Evolutionary conservation across 306 rosid species (phyloP).

Genomic region (Ochetophila trinervis): DNA sequence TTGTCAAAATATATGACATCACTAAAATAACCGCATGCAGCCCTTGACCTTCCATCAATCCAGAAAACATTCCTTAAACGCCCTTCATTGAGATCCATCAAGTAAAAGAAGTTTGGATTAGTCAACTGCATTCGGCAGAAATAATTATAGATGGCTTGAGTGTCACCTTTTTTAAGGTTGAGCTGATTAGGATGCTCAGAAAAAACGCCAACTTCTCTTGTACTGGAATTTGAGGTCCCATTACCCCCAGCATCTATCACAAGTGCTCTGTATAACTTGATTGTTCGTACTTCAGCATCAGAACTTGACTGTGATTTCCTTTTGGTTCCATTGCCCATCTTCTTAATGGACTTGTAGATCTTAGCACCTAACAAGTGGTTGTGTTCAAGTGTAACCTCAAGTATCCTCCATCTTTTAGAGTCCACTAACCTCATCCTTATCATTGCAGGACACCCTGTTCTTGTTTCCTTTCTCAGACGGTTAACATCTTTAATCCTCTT

Average conservation of each 20-base stretch:
- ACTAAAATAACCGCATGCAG: slow-evolving; percentile 73
- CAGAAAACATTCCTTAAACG: slow-evolving; percentile 75
- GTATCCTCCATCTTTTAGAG: slow-evolving; percentile 88
- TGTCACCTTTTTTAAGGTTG: slow-evolving; percentile 78
- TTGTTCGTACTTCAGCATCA: slow-evolving; percentile 60
- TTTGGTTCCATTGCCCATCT: slow-evolving; percentile 57
- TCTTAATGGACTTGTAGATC: slow-evolving; percentile 55
- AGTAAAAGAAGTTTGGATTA: slow-evolving; percentile 86
- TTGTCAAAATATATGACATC: slow-evolving; percentile 78
- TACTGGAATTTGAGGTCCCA: slow-evolving; percentile 35
- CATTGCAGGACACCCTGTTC: slow-evolving; percentile 99
- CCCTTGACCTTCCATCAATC: slow-evolving; percentile 81
- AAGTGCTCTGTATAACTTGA: slow-evolving; percentile 81
- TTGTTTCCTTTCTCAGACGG: slow-evolving; percentile 83
- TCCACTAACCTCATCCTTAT: slow-evolving; percentile 84
- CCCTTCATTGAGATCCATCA: slow-evolving; percentile 89
- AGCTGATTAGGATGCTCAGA: slow-evolving; percentile 44
- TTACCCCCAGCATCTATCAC: slow-evolving; percentile 75
- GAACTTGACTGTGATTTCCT: slow-evolving; percentile 50
- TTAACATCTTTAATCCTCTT: slow-evolving; percentile 82
- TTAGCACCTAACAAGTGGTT: slow-evolving; percentile 78
- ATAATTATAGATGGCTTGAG: slow-evolving; percentile 87
- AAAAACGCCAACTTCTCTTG: slow-evolving; percentile 37
- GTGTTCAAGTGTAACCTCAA: slow-evolving; percentile 79
- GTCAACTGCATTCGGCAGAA: slow-evolving; percentile 89